A percentile compares a stretch with the other conserved stretches of the same genome.
These are phyloP conservation scores for Fusarium heterosporum DNA, from an alignment of 2,329 filamentous ascomycete genomes.

Conservation along the genomic window DNA sequence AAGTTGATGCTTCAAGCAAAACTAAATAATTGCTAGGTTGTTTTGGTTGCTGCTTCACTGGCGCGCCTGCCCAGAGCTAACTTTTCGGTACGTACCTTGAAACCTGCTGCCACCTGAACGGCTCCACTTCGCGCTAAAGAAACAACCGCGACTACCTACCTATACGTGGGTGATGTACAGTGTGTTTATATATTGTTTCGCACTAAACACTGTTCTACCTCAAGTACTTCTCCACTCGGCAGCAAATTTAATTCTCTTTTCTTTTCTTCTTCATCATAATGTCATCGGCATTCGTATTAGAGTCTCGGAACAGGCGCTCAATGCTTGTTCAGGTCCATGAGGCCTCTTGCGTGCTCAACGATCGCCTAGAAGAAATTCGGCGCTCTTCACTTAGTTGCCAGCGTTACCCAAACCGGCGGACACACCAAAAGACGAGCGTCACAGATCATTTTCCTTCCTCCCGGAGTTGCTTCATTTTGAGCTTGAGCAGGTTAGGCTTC, in stretches of 20 bases:
- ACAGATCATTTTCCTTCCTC: constrained; percentile 61
- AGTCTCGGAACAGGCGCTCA: constrained; percentile 98
- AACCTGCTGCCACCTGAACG: constrained; percentile 1
- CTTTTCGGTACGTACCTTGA: constrained; percentile 38
- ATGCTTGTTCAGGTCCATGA: constrained; percentile 89
- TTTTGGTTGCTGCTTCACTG: constrained; percentile 44
- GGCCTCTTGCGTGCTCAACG: constrained; percentile 97
- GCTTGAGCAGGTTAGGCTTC: constrained; percentile 78
- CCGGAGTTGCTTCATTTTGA: constrained; percentile 83
- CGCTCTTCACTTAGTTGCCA: constrained; percentile 80
- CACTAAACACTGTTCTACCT: constrained; percentile 41
- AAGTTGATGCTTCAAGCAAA: constrained; percentile 37
- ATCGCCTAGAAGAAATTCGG: constrained; percentile 86
- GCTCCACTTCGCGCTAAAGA: constrained; percentile 3
- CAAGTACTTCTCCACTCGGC: constrained; percentile 43
- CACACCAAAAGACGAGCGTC: constrained; percentile 58
- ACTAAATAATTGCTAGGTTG: constrained; percentile 41
- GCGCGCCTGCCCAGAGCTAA: constrained; percentile 37
- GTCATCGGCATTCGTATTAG: constrained; percentile 95
- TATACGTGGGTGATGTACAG: constrained; percentile 29
- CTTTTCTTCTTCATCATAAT: constrained; percentile 70
- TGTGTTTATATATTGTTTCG: background rate
- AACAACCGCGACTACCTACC: constrained; percentile 25
- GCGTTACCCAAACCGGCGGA: constrained; percentile 61
- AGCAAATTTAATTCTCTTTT: constrained; percentile 46